Base-by-base conservation (phyloP, 2,329 filamentous ascomycete species). In the Samsoniella hepiali region DNA sequence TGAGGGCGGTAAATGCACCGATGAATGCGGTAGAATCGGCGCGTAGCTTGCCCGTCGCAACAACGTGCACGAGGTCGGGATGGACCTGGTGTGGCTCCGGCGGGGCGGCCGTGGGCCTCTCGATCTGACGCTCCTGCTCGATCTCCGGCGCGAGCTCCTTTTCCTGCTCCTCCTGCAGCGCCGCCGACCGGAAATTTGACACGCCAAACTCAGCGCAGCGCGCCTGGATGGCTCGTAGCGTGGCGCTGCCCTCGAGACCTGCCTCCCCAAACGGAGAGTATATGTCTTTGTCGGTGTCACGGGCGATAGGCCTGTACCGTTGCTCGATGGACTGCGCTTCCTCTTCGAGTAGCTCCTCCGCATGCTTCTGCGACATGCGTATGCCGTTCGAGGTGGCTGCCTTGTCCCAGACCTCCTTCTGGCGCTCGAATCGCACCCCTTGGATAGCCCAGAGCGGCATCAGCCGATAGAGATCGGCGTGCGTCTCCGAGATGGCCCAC, bases 111-210 rank as follows among this genome's bases (percentile, higher is more conserved):
- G 70, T 68, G 0, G 85, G 83, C 1, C 75, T 76, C 67, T 90
- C 76, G 1, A 84, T 67, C 53, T 89, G 75, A 0, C 80, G 75
- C 68, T 91, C 85, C 32, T 81, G 74, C 67, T 91, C 85, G 1
- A 84, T 80, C 65, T 92, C 88, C 0, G 85, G 86, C 0, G 84
- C 78, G 0, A 91, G 75, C 66, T 91, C 89, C 0, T 88, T 79
- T 69, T 91, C 88, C 66, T 91, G 87, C 65, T 91, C 89, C 68
- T 91, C 87, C 2, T 57, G 51, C 1, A 63, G 44, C 13, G 42
- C 53, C 1, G 53, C 60, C 6, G 53, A 63, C 11, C 42, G 13
- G 10, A 57, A 63, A 3, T 50, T 32, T 2, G 32, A 51, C 4
- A 57, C 36, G 27, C 60, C 60, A 42, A 63, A 63, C 32, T 57